phyloP scores from a whole-genome alignment of 139 green algal species.

The Closterium sp. region DNA sequence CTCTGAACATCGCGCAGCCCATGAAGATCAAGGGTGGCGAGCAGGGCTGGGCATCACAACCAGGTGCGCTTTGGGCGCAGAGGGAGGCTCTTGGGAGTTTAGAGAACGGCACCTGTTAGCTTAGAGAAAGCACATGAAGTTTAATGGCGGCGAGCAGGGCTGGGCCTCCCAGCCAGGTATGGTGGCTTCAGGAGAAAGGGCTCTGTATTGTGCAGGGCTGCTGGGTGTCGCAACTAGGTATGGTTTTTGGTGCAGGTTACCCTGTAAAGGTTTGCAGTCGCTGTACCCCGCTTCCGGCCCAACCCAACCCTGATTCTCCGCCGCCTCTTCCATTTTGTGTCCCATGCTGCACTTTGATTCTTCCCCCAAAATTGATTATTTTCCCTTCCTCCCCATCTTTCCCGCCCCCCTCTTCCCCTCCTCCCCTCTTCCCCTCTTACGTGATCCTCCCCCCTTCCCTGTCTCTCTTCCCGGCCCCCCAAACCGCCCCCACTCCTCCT shows the following conservation, averaged over 20 bases:
- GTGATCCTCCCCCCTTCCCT: too few species aligned
- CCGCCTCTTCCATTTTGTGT: not conserved
- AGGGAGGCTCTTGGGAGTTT: too few species aligned
- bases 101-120: too few species aligned
- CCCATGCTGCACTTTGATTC: too few species aligned
- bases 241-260: not conserved
- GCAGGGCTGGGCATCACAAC: slow-evolving; percentile 49
- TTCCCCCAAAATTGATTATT: not conserved
- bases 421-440: too few species aligned
- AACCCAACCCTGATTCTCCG: not conserved
- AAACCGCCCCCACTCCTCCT: too few species aligned
- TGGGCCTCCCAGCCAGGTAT: slow-evolving; percentile 44
- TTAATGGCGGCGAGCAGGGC: slow-evolving; percentile 73
- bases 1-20: slow-evolving; percentile 85
- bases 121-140: too few species aligned
- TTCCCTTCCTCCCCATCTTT: not conserved
- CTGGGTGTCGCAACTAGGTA: too few species aligned
- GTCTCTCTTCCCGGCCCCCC: too few species aligned
- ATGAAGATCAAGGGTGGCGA: slow-evolving; percentile 87
- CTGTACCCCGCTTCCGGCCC: too few species aligned
- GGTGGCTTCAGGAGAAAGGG: not conserved
- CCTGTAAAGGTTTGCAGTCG: not conserved
- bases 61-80: slow-evolving; percentile 24
- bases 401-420: too few species aligned
- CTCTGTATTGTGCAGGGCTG: too few species aligned